Evolutionary conservation across 805 yeast species (phyloP), one percentile per base, ranked within the genome.

Genomic region (Starmerella sp.): DNA sequence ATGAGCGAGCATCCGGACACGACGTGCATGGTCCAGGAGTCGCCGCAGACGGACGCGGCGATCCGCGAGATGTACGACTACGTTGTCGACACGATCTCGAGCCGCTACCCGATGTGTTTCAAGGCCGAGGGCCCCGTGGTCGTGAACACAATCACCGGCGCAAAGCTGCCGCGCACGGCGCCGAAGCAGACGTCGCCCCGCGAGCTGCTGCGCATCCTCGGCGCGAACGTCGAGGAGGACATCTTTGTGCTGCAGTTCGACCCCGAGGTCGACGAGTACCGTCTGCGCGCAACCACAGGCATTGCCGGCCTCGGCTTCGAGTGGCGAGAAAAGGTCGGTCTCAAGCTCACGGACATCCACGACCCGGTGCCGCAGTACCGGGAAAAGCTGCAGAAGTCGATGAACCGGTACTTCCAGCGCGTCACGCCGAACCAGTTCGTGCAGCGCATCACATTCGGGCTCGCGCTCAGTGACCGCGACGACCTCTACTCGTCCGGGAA

Each of bases 301-400:
- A 79, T 81, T 9, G 83, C 82, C 60, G 88, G 91, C 0, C 79
- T 83, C 1, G 91, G 93, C 1, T 85, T 85, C 67, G 81, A 81
- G 63, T 90, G 91, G 5, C 67, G 74, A 6, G 69, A 64, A 7
- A 76, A 79, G 60, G 73, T 78, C 56, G 72, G 81, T 62, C 67
- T 73, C 59, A 81, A 84, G 5, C 67, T 85, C 42, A 77, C 85
- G 0, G 71, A 67, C 49, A 79, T 85, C 57, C 95, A 85, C 64
- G 75, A 68, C 1, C 90, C 90, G 0, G 93, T 85, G 2, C 95
- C 93, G 0, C 79, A 77, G 57, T 85, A 85, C 62, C 66, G 71
- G 49, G 68, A 75, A 28, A 76, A 79, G 57, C 70, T 85, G 48
- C 75, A 78, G 65, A 62, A 73, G 11, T 77, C 86, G 15, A 85